Base-by-base conservation (phyloP, 805 yeast species). In the Zygoascus ofunaensis region DNA sequence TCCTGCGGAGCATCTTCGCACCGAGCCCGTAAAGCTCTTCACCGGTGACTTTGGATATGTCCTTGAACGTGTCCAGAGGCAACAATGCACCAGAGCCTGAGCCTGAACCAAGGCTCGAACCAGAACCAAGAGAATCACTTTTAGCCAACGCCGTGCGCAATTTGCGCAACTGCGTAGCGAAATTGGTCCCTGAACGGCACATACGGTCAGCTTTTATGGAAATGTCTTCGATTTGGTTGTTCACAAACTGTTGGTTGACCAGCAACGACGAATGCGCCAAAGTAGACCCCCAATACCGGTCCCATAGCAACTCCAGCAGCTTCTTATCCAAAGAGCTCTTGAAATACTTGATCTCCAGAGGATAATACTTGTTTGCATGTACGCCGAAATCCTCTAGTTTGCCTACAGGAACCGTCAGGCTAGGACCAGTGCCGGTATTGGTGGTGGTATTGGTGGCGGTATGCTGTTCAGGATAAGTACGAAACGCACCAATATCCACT, bases 401-500 rank as follows among this genome's bases (percentile, higher is more conserved):
- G n/a, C 72, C 65, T 18, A 67, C 58, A 2, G 82, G 81, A n/a
- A 73, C 53, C 14, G 54, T 50, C 15, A 24, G 18, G 5, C 19
- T 21, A n/a, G n/a, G n/a, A n/a, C n/a, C n/a, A n/a, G n/a, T n/a
- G n/a, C n/a, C n/a, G n/a, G n/a, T n/a, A 37, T 48, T 45, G 18
- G 52, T 30, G 10, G 33, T 23, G 41, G 38, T 12, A 14, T 18
- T 33, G 7, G 32, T 10, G 14, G 18, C 33, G 12, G 34, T 49
- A 24, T 52, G 50, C 14, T 63, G 65, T 23, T 71, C 73, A 1
- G 72, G 67, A 37, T 74, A 74, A 0, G 96, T 85, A 58, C 96
- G 66, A 58, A 87, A 87, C 0, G 95, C 95, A 1, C 95, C 96
- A 45, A 87, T 82, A 39, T 84, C 92, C 10, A 87, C 80, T 47